A percentile compares a stretch with the other conserved stretches of the same genome.
Conservation (phyloP, 345 rosid species). For the Eucalyptus polybractea region DNA sequence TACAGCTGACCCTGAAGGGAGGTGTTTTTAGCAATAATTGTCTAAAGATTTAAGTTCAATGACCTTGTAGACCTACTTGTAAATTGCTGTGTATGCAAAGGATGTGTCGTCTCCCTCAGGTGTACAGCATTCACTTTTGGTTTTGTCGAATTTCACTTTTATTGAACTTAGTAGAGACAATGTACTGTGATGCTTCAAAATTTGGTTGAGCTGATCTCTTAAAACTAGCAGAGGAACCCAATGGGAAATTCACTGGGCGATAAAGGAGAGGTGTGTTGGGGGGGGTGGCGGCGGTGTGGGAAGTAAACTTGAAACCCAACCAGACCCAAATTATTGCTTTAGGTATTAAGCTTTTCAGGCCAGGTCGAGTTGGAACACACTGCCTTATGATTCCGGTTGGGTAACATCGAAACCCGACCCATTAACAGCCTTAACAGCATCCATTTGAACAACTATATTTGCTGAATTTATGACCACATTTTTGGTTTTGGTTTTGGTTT, state of each 20-base stretch:
- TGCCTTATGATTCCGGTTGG: no score
- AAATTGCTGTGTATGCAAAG: not conserved
- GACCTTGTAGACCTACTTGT: not conserved
- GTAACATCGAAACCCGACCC: fast-evolving
- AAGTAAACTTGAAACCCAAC: no score
- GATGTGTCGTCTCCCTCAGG: not conserved
- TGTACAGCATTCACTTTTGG: not conserved
- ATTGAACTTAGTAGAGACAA: no score
- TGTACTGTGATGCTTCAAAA: no score
- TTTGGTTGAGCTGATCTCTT: no score
- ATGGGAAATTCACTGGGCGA: no score
- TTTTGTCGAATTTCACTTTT: not conserved
- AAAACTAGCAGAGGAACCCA: no score
- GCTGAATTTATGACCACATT: not conserved
- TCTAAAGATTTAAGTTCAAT: not conserved
- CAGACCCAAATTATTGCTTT: no score
- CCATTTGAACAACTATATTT: not conserved
- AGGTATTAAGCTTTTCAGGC: no score
- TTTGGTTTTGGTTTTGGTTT: not conserved
- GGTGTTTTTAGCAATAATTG: not conserved
- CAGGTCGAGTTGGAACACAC: no score
- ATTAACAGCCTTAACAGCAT: not conserved
- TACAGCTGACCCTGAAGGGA: not conserved
- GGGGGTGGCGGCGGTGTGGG: no score
- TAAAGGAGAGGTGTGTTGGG: fast-evolving